phyloP scores from a whole-genome alignment of 306 rosid species.

The Quercus gilva region DNA sequence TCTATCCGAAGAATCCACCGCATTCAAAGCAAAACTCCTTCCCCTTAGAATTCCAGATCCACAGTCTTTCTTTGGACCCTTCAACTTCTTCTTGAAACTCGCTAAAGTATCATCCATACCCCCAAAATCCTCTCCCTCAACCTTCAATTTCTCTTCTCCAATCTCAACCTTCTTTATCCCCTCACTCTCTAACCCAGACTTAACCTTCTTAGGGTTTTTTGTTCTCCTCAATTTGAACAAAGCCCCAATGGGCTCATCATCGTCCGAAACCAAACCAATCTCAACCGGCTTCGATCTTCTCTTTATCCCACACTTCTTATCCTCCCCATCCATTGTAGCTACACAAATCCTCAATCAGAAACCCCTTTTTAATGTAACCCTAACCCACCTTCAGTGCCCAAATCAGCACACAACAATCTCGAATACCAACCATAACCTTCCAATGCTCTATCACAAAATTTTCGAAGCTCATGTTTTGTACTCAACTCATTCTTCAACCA shows the following conservation, averaged over 20 bases:
- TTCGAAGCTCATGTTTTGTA: conserved; percentile 34
- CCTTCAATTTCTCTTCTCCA: conserved; percentile 19
- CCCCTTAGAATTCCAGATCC: conserved; percentile 49
- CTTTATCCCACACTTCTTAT: conserved; percentile 48
- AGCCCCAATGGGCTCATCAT: conserved; percentile 81
- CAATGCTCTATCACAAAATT: conserved; percentile 36
- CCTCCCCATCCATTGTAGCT: conserved; percentile 66
- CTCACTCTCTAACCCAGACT: conserved; percentile 33
- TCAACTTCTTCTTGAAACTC: conserved; percentile 86
- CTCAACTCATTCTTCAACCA: conserved; percentile 22
- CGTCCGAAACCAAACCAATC: conserved; percentile 58
- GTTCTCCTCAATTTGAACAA: conserved; percentile 63
- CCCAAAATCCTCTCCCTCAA: conserved; percentile 51
- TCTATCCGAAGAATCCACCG: conserved; percentile 31
- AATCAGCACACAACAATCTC: conserved; percentile 30
- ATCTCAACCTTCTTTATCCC: conserved; percentile 40
- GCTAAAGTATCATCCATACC: conserved; percentile 94
- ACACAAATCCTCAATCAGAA: conserved; percentile 11
- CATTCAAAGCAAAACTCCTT: conserved; percentile 36
- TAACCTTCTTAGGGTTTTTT: conserved; percentile 53
- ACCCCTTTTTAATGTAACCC: conserved; percentile 24
- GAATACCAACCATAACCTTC: conserved; percentile 34
- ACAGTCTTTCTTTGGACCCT: conserved; percentile 75
- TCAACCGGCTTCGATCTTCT: conserved; percentile 58
- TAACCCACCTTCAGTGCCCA: conserved; percentile 50